A percentile compares a stretch with the other conserved stretches of the same genome.
phyloP scores from a whole-genome alignment of 495 filamentous ascomycete genomes.

The Penicillium nucicola region DNA sequence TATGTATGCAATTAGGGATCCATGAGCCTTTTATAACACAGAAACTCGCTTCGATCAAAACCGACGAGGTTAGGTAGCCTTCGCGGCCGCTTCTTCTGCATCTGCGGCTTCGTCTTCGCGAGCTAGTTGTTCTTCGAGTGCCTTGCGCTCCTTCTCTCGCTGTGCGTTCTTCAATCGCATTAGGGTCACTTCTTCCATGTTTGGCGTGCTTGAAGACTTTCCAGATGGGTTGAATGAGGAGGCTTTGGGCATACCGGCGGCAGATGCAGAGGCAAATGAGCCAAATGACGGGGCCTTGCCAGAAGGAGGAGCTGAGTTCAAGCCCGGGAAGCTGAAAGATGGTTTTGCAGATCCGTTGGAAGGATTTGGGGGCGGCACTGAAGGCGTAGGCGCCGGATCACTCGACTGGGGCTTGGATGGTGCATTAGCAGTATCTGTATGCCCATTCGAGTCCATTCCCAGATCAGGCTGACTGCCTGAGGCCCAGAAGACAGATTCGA shows the following conservation, averaged over 20 bases:
- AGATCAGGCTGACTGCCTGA: conserved; percentile 50
- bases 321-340: conserved; percentile 35
- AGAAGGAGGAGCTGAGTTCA: conserved; percentile 27
- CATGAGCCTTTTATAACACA: not conserved
- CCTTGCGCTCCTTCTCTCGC: conserved; percentile 51
- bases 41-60: not conserved
- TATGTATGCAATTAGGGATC: not conserved
- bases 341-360: conserved; percentile 19
- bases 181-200: conserved; percentile 56
- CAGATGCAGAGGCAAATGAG: conserved; percentile 43
- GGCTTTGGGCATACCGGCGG: conserved; percentile 25
- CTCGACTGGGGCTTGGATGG: conserved; percentile 16
- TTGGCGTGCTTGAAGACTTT: conserved; percentile 39
- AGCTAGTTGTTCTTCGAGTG: conserved; percentile 53
- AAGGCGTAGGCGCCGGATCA: conserved; percentile 8
- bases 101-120: conserved; percentile 49
- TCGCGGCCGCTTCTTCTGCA: conserved; percentile 36
- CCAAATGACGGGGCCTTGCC: conserved; percentile 48
- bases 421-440: conserved; percentile 7
- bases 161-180: conserved; percentile 60
- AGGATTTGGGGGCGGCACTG: conserved; percentile 18
- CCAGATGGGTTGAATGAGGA: conserved; percentile 27
- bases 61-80: conserved; percentile 4
- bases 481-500: conserved; percentile 59
- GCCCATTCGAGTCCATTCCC: conserved; percentile 5